Conservation (phyloP, 441 rosid species). For the Populus tomentosa region DNA sequence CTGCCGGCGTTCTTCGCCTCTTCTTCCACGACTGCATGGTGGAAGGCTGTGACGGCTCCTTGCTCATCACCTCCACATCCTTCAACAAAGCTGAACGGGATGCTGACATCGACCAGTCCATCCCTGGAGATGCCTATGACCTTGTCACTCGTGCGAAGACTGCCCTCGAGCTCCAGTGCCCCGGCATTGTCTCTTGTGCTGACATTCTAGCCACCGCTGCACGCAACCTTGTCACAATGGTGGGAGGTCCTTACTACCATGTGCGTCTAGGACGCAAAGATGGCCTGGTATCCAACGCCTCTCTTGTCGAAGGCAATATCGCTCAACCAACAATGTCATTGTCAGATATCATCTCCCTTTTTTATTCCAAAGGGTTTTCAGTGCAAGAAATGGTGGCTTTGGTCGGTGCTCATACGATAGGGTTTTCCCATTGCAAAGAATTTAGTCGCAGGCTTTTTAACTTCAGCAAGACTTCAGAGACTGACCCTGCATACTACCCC, state of each 20-base stretch:
- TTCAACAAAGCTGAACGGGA: conserved; percentile 56
- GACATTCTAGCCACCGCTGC: conserved; percentile 54
- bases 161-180: conserved; percentile 62
- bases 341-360: conserved; percentile 34
- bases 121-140: conserved; percentile 71
- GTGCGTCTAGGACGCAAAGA: conserved; percentile 54
- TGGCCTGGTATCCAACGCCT: conserved; percentile 35
- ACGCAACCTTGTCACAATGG: conserved; percentile 52
- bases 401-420: conserved; percentile 61
- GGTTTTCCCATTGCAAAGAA: conserved; percentile 69
- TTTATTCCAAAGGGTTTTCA: conserved; percentile 32
- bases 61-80: conserved; percentile 50
- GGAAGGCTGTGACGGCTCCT: conserved; percentile 60
- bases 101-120: conserved; percentile 44
- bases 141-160: conserved; percentile 46
- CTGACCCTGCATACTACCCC: conserved; percentile 34
- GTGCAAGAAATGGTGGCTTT: conserved; percentile 56
- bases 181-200: conserved; percentile 52
- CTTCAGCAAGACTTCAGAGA: conserved; percentile 25
- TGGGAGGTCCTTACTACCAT: conserved; percentile 48
- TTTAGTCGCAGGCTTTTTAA: conserved; percentile 46
- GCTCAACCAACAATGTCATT: conserved; percentile 34
- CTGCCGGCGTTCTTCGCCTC: conserved; percentile 61
- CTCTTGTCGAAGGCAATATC: conserved; percentile 32
- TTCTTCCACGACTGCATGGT: conserved; percentile 73